A percentile compares a stretch with the other conserved stretches of the same genome.
phyloP scores from a whole-genome alignment of 108 stramenopile genomes.

The Nitzschia sp. region DNA sequence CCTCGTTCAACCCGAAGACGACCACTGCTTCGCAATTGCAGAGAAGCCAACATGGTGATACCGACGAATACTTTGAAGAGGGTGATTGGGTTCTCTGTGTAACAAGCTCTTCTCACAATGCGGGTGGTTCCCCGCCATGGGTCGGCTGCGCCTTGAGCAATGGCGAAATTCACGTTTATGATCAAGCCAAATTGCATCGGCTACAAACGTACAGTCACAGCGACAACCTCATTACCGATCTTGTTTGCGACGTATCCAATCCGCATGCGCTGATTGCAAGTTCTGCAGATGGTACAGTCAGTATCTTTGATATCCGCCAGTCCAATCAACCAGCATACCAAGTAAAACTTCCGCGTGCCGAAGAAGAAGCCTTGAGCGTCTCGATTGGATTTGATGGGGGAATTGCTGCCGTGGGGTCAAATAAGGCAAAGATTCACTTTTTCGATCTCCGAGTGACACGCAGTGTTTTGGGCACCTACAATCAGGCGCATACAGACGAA shows the following conservation, averaged over 20 bases:
- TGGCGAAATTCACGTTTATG: constrained; percentile 57
- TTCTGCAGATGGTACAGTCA: constrained; percentile 60
- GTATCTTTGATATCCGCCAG: constrained; percentile 65
- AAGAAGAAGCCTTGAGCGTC: constrained; percentile 64
- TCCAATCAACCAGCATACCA: constrained; percentile 7
- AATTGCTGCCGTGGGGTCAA: constrained; percentile 77
- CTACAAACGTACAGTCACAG: constrained; percentile 31
- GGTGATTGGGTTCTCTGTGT: constrained; percentile 62
- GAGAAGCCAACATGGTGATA: constrained; percentile 1
- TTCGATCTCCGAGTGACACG: constrained; percentile 57
- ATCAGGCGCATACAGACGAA: constrained; percentile 82
- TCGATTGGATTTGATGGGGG: constrained; percentile 79
- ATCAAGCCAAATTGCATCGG: constrained; percentile 37
- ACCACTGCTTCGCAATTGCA: constrained; percentile 9
- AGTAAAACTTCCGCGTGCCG: constrained; percentile 20
- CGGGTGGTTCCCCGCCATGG: constrained; percentile 5
- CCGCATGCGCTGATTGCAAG: constrained; percentile 49
- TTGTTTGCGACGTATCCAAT: constrained; percentile 28
- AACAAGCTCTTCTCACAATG: constrained; percentile 1
- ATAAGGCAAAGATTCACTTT: constrained; percentile 71
- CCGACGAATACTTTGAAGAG: constrained; percentile 38
- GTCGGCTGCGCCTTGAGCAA: constrained; percentile 57
- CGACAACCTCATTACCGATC: constrained; percentile 23
- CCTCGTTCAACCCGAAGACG: constrained; percentile 50
- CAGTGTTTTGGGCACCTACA: constrained; percentile 67